phyloP scores from a whole-genome alignment of 1,284 basidiomycete genomes.

The Tilletia indica region DNA sequence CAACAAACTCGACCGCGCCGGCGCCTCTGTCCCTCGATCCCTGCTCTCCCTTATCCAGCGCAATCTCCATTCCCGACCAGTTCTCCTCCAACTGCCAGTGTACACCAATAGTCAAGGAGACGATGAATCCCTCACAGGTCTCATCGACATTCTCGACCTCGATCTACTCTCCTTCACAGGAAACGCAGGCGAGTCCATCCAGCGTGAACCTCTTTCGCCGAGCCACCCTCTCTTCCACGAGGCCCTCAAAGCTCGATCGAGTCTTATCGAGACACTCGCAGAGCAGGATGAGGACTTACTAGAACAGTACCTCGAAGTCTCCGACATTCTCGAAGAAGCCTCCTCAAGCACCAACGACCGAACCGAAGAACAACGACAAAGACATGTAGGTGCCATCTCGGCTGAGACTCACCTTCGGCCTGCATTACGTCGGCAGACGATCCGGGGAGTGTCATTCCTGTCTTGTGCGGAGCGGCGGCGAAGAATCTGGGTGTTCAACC shows the following conservation, averaged over 20 bases:
- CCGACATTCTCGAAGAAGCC: not conserved
- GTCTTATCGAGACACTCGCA: conserved; percentile 72
- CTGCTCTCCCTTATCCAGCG: conserved; percentile 67
- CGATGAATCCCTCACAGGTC: conserved; percentile 66
- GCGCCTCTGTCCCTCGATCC: conserved; percentile 72
- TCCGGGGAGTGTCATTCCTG: conserved; percentile 70
- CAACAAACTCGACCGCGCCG: conserved; percentile 83
- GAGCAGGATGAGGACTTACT: conserved; percentile 9
- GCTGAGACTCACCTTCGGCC: conserved; percentile 32
- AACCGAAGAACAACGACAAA: not conserved
- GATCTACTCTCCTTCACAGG: conserved; percentile 37
- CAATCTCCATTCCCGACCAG: conserved; percentile 72
- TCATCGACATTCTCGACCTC: conserved; percentile 47
- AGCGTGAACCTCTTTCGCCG: conserved; percentile 47
- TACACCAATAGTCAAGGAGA: conserved; percentile 71
- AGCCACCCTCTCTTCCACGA: conserved; percentile 60
- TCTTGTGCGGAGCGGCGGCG: conserved; percentile 78
- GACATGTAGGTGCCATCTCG: not conserved
- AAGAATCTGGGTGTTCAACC: conserved; percentile 78
- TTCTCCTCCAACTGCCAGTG: conserved; percentile 69
- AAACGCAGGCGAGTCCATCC: conserved; percentile 41
- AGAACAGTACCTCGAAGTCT: conserved; percentile 16
- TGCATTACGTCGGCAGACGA: conserved; percentile 69
- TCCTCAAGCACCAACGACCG: too few species aligned
- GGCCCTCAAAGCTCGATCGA: conserved; percentile 67